Evolutionary conservation across 257 asterid species (phyloP).

Genomic region (Lavandula angustifolia): DNA sequence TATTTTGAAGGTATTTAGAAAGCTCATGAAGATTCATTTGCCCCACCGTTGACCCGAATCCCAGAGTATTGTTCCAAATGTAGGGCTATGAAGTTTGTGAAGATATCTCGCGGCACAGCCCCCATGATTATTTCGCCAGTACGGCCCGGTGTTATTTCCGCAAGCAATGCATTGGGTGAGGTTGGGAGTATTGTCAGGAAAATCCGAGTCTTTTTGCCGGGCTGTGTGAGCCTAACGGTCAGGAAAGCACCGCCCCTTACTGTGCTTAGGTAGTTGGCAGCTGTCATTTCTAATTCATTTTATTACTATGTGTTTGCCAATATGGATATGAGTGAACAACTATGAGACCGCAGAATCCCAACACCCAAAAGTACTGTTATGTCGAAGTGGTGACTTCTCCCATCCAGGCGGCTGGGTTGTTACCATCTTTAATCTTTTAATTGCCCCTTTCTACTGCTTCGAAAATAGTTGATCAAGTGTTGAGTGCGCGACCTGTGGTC

Average conservation of each 20-base stretch:
- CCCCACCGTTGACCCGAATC: constrained; percentile 61
- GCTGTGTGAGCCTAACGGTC: too few species aligned
- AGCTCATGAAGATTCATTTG: neutral
- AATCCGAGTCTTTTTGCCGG: constrained; percentile 63
- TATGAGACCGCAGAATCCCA: too few species aligned
- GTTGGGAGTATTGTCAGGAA: constrained; percentile 60
- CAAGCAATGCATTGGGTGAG: constrained; percentile 75
- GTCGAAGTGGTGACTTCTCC: constrained; percentile 56
- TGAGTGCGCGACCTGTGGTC: constrained; percentile 55
- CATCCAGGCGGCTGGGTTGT: constrained; percentile 80
- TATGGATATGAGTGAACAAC: too few species aligned
- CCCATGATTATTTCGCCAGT: constrained; percentile 82
- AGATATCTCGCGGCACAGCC: constrained; percentile 69
- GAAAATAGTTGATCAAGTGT: constrained; percentile 48
- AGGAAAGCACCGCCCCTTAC: too few species aligned
- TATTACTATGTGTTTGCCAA: constrained; percentile 21
- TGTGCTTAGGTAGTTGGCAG: too few species aligned
- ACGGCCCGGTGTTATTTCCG: constrained; percentile 82
- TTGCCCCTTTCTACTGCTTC: constrained; percentile 48
- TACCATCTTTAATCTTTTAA: constrained; percentile 51
- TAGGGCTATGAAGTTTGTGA: constrained; percentile 58
- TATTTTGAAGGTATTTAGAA: too few species aligned
- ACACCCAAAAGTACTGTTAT: constrained; percentile 51
- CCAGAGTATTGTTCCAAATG: constrained; percentile 81
- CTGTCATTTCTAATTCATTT: neutral